Evolutionary conservation across 208 protist species (phyloP), one percentile per base, ranked within the genome.

Genomic region (Crithidia acanthocephali): DNA sequence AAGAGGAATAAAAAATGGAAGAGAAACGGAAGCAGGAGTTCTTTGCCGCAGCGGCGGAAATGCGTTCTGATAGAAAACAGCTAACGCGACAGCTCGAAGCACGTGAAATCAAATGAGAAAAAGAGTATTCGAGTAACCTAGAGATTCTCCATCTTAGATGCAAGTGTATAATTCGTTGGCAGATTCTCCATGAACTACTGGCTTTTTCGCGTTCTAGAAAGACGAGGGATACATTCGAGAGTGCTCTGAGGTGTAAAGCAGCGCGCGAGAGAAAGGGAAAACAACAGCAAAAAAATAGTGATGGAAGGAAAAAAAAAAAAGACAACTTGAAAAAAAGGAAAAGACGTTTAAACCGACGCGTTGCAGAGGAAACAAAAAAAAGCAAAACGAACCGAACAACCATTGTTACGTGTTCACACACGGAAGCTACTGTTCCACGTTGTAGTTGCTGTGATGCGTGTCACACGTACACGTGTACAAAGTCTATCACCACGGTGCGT

Each of bases 301-400:
- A n/a, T n/a, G n/a, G n/a, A 16, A 11, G n/a, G 5, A 58, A 47
- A 30, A 42, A 33, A 61, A 61, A 61, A 33, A 58, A 40, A 8
- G 9, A 40, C 40, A 58, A 11, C 25, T n/a, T 10, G 25, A 58
- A 16, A 25, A 23, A 32, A 20, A 20, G n/a, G n/a, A n/a, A n/a
- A n/a, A n/a, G n/a, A n/a, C n/a, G n/a, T n/a, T n/a, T n/a, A n/a
- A n/a, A n/a, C n/a, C n/a, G n/a, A n/a, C n/a, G n/a, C n/a, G 4
- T 23, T 51, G 20, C 45, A 11, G 11, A 48, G 7, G 13, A 52
- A 48, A 52, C 2, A n/a, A 33, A 32, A 51, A 35, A 37, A 64
- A 51, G 9, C 52, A n/a, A 64, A 48, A n/a, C 35, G 32, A 48
- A 50, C 4, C 35, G 32, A 20, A 51, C 6, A 22, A 33, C 37